phyloP scores from a whole-genome alignment of 2,329 filamentous ascomycete species.

The Colletotrichum sp. region DNA sequence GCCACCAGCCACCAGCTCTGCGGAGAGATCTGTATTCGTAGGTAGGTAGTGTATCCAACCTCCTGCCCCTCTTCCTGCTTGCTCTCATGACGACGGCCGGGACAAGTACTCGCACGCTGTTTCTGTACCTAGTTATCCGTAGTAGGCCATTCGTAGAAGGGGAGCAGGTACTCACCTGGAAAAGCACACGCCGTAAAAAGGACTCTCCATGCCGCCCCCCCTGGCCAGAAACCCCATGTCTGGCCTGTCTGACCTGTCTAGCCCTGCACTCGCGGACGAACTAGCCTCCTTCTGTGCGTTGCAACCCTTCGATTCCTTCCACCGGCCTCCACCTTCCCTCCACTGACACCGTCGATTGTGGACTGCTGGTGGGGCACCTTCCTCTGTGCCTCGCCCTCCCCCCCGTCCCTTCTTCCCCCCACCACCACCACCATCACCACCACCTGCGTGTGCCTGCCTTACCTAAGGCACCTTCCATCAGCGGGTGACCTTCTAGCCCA shows the following conservation, averaged over 20 bases:
- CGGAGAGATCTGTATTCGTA: background rate
- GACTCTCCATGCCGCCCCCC: background rate
- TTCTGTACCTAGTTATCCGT: background rate
- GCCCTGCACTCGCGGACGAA: slow-evolving; percentile 17
- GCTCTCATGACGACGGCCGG: background rate
- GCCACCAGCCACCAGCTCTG: background rate
- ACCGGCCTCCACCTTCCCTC: slow-evolving; percentile 10
- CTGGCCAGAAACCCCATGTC: slow-evolving; percentile 16
- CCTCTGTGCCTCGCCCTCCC: background rate
- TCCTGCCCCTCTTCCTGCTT: background rate
- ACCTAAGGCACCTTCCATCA: background rate
- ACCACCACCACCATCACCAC: background rate
- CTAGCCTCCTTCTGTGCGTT: slow-evolving; percentile 20
- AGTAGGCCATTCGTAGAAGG: background rate
- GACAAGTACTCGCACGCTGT: background rate
- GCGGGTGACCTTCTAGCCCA: background rate
- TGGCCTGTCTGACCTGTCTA: slow-evolving; percentile 16
- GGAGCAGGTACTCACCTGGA: background rate
- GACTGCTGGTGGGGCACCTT: slow-evolving; percentile 5
- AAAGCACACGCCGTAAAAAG: background rate
- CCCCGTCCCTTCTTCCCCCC: background rate
- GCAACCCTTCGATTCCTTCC: slow-evolving; percentile 23
- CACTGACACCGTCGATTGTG: slow-evolving; percentile 17
- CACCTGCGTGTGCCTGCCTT: background rate
- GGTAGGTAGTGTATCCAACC: background rate